Evolutionary conservation across 1,139 yeast species (phyloP).

Genomic region (Scheffersomyces quercinus): DNA sequence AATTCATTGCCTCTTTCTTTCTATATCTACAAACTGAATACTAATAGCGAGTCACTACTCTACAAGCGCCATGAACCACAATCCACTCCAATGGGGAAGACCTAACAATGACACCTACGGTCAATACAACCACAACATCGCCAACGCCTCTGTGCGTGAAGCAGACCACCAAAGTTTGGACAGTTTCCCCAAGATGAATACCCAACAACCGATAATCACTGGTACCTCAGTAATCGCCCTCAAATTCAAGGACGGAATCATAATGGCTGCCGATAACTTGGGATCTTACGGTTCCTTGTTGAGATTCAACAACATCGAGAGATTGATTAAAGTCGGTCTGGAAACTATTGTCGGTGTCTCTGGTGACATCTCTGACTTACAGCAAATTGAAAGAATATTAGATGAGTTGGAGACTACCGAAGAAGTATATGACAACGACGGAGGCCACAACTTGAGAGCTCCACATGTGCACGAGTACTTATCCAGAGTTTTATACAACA

Average conservation of each 20-base stretch:
- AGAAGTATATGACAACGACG: conserved; percentile 78
- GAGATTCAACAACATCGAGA: conserved; percentile 80
- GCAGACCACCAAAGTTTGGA: conserved; percentile 20
- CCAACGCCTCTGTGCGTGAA: conserved; percentile 44
- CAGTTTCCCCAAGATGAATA: conserved; percentile 71
- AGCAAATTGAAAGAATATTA: conserved; percentile 71
- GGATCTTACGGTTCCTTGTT: conserved; percentile 93
- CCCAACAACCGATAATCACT: conserved; percentile 93
- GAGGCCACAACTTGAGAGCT: conserved; percentile 73
- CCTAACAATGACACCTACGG: conserved; percentile 85
- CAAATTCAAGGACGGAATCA: conserved; percentile 86
- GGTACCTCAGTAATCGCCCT: conserved; percentile 94
- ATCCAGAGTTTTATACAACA: conserved; percentile 77
- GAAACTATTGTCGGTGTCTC: conserved; percentile 90
- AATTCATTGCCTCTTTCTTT: too few relatives aligned
- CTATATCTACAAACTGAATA: too few relatives aligned
- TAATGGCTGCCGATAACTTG: conserved; percentile 92
- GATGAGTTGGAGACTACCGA: conserved; percentile 74
- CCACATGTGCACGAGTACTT: conserved; percentile 87
- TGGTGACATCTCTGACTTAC: conserved; percentile 95
- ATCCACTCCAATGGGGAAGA: conserved; percentile 94
- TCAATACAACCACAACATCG: conserved; percentile 68
- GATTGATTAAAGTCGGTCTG: conserved; percentile 79
- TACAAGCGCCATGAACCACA: conserved; percentile 73
- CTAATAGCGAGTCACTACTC: too few relatives aligned